Conservation (phyloP, 108 stramenopile species). For the Nitzschia palea region DNA sequence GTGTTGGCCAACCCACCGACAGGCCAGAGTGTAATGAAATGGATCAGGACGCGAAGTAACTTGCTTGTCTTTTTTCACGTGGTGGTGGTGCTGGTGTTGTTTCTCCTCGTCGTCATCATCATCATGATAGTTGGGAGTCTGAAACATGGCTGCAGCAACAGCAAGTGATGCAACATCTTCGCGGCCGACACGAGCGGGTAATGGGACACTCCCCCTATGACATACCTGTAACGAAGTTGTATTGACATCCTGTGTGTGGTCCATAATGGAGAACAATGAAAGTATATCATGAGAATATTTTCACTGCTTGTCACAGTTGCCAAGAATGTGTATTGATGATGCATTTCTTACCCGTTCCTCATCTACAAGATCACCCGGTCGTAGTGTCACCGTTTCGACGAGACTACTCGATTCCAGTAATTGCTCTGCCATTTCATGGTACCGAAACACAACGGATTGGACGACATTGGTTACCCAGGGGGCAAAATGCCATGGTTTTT, state of each 20-base stretch:
- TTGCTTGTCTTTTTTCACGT: not conserved
- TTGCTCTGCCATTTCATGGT: slow-evolving; percentile 67
- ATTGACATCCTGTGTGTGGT: slow-evolving; percentile 38
- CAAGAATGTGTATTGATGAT: not conserved
- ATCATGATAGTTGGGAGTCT: slow-evolving; percentile 6
- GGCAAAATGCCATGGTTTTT: slow-evolving; percentile 53
- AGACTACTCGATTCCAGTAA: slow-evolving; percentile 47
- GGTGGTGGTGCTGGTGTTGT: too few relatives aligned
- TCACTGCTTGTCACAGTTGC: not conserved
- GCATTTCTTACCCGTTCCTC: slow-evolving; percentile 44
- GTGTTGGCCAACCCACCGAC: slow-evolving; percentile 45
- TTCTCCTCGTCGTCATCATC: too few relatives aligned
- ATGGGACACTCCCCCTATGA: slow-evolving; percentile 44
- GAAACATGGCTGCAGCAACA: slow-evolving; percentile 50
- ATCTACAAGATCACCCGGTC: slow-evolving; percentile 70
- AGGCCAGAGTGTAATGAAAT: slow-evolving; percentile 45
- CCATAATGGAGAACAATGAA: too few relatives aligned
- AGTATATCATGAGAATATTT: too few relatives aligned
- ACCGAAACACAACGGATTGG: slow-evolving; percentile 54
- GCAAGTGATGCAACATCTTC: slow-evolving; percentile 81
- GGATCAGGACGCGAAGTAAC: slow-evolving; percentile 9
- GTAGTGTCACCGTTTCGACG: slow-evolving; percentile 63
- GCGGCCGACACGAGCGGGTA: slow-evolving; percentile 53
- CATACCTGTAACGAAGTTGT: slow-evolving; percentile 61
- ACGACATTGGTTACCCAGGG: slow-evolving; percentile 58